A percentile compares a stretch with the other conserved stretches of the same genome.
These are phyloP conservation scores for Phytophthora meadii DNA, from an alignment of 352 stramenopile species.

Conservation along the genomic window DNA sequence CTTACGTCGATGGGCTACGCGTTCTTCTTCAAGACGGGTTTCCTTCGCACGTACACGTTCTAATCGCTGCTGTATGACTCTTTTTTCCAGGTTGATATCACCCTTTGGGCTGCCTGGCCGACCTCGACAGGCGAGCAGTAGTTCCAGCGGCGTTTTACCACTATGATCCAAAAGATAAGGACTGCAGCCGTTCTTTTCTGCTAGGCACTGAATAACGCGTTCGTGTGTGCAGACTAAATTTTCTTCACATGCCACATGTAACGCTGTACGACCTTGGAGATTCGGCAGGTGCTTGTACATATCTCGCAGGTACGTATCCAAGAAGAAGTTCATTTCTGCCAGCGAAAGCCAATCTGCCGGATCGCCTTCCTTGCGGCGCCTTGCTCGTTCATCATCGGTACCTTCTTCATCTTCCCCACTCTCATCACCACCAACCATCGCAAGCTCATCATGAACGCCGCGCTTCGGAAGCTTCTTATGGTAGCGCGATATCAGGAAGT, in stretches of 20 bases:
- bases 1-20: conserved; percentile 36
- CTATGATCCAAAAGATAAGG: conserved; percentile 62
- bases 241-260: conserved; percentile 83
- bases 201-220: conserved; percentile 59
- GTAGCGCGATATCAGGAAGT: conserved; percentile 56
- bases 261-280: conserved; percentile 63
- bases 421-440: neutral
- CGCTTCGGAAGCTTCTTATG: conserved; percentile 40
- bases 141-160: conserved; percentile 41
- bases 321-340: conserved; percentile 62
- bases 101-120: conserved; percentile 69
- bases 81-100: conserved; percentile 38
- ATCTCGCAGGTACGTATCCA: conserved; percentile 65
- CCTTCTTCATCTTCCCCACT: conserved; percentile 40
- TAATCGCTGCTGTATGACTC: conserved; percentile 37
- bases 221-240: conserved; percentile 87
- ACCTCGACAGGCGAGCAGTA: conserved; percentile 57
- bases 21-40: conserved; percentile 38
- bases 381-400: conserved; percentile 34
- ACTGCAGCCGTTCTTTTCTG: conserved; percentile 62
- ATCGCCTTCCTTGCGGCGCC: conserved; percentile 39
- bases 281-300: conserved; percentile 73
- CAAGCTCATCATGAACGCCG: conserved; percentile 19
- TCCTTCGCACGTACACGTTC: conserved; percentile 41
- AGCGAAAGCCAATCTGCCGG: conserved; percentile 58